Evolutionary conservation across 129 eudicot species (phyloP).

Genomic region (sunflower (Helianthus annuus)): DNA sequence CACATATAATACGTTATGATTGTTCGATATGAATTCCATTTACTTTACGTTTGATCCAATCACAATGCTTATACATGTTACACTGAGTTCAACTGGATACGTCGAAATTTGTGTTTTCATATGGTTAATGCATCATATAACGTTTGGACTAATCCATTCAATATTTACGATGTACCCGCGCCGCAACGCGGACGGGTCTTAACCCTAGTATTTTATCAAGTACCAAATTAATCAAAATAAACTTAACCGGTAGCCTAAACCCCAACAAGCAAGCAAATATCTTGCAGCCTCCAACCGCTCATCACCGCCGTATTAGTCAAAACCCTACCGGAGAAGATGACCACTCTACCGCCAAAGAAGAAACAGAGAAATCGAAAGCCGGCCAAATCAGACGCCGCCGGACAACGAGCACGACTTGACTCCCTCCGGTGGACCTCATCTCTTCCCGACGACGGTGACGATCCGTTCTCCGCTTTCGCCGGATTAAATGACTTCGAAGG

Average conservation of each 20-base stretch:
- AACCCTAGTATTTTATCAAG: too few species aligned
- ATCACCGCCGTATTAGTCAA: conserved; percentile 21
- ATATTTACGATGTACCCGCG: too few species aligned
- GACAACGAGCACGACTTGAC: conserved; percentile 54
- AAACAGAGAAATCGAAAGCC: conserved; percentile 42
- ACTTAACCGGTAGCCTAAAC: background rate
- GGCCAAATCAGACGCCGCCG: conserved; percentile 32
- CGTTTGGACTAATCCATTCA: too few species aligned
- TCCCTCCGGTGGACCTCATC: conserved; percentile 83
- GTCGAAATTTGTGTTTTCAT: too few species aligned
- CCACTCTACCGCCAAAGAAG: conserved; percentile 41
- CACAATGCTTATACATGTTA: too few species aligned
- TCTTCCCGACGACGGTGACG: conserved; percentile 51
- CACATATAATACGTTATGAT: too few species aligned
- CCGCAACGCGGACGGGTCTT: too few species aligned
- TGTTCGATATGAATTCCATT: too few species aligned
- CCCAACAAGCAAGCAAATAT: conserved; percentile 1
- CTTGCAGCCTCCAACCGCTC: background rate
- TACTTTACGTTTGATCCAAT: too few species aligned
- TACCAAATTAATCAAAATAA: background rate
- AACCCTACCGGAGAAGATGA: conserved; percentile 51
- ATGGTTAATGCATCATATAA: too few species aligned
- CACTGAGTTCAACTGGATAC: too few species aligned
- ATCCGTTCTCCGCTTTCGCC: conserved; percentile 61
- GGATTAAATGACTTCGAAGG: conserved; percentile 91